Evolutionary conservation across 2,329 filamentous ascomycete genomes (phyloP).

Genomic region (Aspergillus ochraceus): DNA sequence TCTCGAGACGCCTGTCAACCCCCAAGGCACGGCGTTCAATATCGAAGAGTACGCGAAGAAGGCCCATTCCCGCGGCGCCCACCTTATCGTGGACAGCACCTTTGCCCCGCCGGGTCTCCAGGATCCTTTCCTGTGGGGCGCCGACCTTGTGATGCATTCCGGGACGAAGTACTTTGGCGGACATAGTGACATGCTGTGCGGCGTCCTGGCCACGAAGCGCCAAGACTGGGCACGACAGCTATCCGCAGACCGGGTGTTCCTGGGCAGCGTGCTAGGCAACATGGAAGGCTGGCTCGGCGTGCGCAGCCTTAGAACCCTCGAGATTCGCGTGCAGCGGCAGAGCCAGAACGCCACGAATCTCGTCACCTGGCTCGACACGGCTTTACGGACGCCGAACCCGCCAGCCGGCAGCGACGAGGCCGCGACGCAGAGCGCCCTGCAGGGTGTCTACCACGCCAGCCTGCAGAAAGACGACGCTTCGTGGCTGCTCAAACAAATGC

Average conservation of each 20-base stretch:
- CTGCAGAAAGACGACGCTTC: slow-evolving; percentile 67
- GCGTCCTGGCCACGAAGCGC: slow-evolving; percentile 68
- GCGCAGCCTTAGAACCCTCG: slow-evolving; percentile 79
- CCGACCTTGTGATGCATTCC: slow-evolving; percentile 85
- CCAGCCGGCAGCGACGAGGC: slow-evolving; percentile 42
- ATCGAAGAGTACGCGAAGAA: slow-evolving; percentile 70
- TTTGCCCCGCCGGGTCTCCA: slow-evolving; percentile 89
- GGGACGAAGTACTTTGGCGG: slow-evolving; percentile 97
- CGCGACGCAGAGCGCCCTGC: slow-evolving; percentile 56
- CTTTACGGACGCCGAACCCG: slow-evolving; percentile 44
- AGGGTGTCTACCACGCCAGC: slow-evolving; percentile 71
- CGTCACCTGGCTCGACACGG: slow-evolving; percentile 68
- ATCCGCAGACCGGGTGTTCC: slow-evolving; percentile 66
- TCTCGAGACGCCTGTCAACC: slow-evolving; percentile 92
- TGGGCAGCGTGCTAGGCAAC: slow-evolving; percentile 84
- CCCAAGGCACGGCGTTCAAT: slow-evolving; percentile 76
- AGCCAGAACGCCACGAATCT: slow-evolving; percentile 67
- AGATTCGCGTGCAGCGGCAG: slow-evolving; percentile 77
- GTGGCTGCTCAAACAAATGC: slow-evolving; percentile 89
- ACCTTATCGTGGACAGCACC: slow-evolving; percentile 82
- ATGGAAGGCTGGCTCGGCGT: slow-evolving; percentile 92
- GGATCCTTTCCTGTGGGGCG: slow-evolving; percentile 79
- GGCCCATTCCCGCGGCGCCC: slow-evolving; percentile 71
- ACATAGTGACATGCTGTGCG: slow-evolving; percentile 90
- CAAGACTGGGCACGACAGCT: slow-evolving; percentile 63